Base-by-base conservation (phyloP, 2,329 filamentous ascomycete species). In the Colletotrichum noveboracense region DNA sequence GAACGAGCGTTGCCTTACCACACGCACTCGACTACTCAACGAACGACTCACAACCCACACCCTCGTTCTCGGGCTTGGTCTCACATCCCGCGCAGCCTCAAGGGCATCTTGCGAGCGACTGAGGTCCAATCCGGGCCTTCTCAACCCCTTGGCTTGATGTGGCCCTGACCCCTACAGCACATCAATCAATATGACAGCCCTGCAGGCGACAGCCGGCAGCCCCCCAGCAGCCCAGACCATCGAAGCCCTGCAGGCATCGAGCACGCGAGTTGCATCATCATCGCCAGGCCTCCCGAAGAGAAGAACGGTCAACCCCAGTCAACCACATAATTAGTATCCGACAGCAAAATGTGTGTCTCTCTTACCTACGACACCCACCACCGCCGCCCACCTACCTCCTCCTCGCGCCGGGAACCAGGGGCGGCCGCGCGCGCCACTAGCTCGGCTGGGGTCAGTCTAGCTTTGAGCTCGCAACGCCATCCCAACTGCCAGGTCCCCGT, bases 381-480 rank as follows among this genome's bases (percentile, higher is more conserved):
- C 28, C 58, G 34, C 26, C n/a, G 0, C 14, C 32, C 34, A 34
- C n/a, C 18, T 5, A 32, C 16, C 18, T 38, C 43, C n/a, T 48
- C 43, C 43, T 43, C 38, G 36, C 55, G 36, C 73, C 62, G 65
- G 48, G 64, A 74, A 58, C 32, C 65, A 38, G 60, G 64, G 70
- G n/a, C 32, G n/a, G 34, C 61, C 61, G 21, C 61, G 61, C 34
- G 43, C 43, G 62, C 64, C 65, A 69, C 70, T 70, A 76, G 74
- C 74, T 69, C 38, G 64, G 43, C 74, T 52, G 66, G 74, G 74
- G 70, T 76, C 28, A 28, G 16, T 65, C 70, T 73, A 76, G 74
- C 62, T 74, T 73, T 68, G 73, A 68, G 69, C 70, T 75, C 72
- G 70, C 70, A 58, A 76, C 28, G 64, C 70, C 74, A 68, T 76